Evolutionary conservation across 805 yeast species (phyloP).

Genomic region (Candida manassasensis): DNA sequence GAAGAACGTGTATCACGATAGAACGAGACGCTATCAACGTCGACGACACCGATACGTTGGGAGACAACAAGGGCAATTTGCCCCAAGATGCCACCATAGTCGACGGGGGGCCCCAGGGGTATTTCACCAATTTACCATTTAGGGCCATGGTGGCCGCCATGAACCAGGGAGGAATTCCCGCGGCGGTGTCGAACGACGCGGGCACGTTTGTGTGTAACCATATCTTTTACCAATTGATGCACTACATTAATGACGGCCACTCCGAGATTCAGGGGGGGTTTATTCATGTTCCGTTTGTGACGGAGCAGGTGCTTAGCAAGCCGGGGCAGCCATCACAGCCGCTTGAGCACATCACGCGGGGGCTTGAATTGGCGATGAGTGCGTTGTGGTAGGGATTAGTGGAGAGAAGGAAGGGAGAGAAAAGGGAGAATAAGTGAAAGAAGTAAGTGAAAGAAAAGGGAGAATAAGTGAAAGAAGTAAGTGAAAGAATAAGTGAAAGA

Average conservation of each 20-base stretch:
- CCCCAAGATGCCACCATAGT: conserved; percentile 2
- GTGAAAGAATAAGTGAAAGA: no score
- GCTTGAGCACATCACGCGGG: background rate
- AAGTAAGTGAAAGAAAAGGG: no score
- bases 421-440: no score
- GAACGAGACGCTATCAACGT: conserved; percentile 3
- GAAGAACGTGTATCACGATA: conserved; percentile 2
- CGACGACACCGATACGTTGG: background rate
- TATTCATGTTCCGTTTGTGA: conserved; percentile 3
- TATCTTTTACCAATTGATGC: conserved; percentile 1
- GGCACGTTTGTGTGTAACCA: conserved; percentile 4
- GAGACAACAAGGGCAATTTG: background rate
- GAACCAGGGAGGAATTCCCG: conserved; percentile 1
- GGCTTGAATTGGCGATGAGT: background rate
- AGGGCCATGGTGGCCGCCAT: background rate
- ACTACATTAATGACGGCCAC: background rate
- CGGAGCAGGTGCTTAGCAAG: conserved; percentile 2
- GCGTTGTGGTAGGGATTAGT: background rate
- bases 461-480: no score
- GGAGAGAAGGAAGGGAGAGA: no score
- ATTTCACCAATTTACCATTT: conserved; percentile 3
- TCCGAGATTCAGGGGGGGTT: background rate
- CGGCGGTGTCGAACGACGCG: conserved; percentile 1
- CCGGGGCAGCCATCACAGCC: background rate
- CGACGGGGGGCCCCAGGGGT: conserved; percentile 1